Percentiles rank a stretch among this genome's conserved stretches.
Evolutionary conservation across 768 basidiomycete species (phyloP).

Genomic region (Daedalea quercina): DNA sequence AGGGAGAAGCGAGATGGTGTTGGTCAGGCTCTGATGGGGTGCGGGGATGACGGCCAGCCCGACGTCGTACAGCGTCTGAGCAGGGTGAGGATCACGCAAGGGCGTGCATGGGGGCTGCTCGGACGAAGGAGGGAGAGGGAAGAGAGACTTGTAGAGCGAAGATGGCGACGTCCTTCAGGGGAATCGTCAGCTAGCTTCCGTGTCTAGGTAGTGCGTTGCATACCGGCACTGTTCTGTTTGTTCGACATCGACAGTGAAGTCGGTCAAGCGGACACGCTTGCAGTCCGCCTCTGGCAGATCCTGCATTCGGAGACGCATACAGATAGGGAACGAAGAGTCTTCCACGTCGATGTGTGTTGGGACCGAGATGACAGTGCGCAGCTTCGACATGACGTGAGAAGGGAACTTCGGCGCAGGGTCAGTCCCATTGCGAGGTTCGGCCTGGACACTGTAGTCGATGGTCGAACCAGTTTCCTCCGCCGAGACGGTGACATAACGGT

Average conservation of each 20-base stretch:
- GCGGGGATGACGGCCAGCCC: conserved; percentile 27
- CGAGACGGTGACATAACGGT: conserved; percentile 39
- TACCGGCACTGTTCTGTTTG: conserved; percentile 69
- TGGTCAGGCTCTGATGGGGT: conserved; percentile 25
- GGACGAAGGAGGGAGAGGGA: conserved; percentile 47
- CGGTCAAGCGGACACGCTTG: conserved; percentile 47
- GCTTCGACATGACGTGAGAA: conserved; percentile 45
- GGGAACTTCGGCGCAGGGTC: conserved; percentile 34
- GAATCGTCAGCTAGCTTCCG: neutral
- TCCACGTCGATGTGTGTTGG: conserved; percentile 47
- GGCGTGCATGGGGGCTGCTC: conserved; percentile 61
- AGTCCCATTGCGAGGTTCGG: conserved; percentile 8
- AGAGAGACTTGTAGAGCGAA: conserved; percentile 34
- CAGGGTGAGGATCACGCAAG: conserved; percentile 47
- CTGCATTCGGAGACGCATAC: conserved; percentile 53
- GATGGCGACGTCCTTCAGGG: conserved; percentile 36
- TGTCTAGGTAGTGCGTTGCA: conserved; percentile 13
- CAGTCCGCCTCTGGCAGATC: conserved; percentile 43
- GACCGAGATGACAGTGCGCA: conserved; percentile 59
- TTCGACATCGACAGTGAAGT: conserved; percentile 48
- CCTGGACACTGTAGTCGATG: conserved; percentile 23
- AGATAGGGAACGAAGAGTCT: conserved; percentile 43
- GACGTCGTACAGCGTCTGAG: conserved; percentile 39
- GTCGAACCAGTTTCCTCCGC: conserved; percentile 28
- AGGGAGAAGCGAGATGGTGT: conserved; percentile 43